Conservation (phyloP, 108 stramenopile genomes). For the Nannochloropsis salina region DNA sequence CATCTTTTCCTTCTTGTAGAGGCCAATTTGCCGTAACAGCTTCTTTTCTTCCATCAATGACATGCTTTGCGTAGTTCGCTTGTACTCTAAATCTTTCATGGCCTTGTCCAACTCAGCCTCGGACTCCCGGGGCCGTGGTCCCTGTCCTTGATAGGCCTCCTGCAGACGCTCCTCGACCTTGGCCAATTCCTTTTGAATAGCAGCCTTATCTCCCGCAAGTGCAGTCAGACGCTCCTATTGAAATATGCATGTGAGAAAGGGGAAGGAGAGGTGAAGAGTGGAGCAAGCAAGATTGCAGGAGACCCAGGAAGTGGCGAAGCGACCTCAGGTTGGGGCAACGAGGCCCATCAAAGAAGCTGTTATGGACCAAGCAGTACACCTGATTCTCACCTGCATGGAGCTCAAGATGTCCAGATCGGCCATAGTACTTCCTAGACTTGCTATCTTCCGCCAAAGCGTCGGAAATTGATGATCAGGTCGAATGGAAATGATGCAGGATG, state of each 20-base stretch:
- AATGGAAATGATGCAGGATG: no score
- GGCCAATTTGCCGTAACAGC: slow-evolving; percentile 8
- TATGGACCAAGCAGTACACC: no score
- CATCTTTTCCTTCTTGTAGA: not conserved
- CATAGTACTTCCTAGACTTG: not conserved
- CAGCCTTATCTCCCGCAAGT: not conserved
- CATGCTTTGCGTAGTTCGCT: slow-evolving; percentile 11
- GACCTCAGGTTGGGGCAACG: no score
- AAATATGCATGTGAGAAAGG: not conserved
- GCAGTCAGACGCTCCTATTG: not conserved
- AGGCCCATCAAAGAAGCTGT: no score
- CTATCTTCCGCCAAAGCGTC: no score
- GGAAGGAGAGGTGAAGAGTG: not conserved
- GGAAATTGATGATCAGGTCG: no score
- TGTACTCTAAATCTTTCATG: slow-evolving; percentile 14
- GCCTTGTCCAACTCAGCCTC: not conserved
- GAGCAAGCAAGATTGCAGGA: not conserved
- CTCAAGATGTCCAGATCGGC: slow-evolving; percentile 3
- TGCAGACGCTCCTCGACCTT: slow-evolving; percentile 1
- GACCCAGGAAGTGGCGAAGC: no score
- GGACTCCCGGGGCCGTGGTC: not conserved
- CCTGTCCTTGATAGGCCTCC: not conserved
- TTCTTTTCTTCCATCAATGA: slow-evolving; percentile 16
- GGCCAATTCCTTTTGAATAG: slow-evolving; percentile 12
- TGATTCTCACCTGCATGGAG: not conserved